phyloP scores from a whole-genome alignment of 768 basidiomycete species.

The Hebeloma cylindrosporum region DNA sequence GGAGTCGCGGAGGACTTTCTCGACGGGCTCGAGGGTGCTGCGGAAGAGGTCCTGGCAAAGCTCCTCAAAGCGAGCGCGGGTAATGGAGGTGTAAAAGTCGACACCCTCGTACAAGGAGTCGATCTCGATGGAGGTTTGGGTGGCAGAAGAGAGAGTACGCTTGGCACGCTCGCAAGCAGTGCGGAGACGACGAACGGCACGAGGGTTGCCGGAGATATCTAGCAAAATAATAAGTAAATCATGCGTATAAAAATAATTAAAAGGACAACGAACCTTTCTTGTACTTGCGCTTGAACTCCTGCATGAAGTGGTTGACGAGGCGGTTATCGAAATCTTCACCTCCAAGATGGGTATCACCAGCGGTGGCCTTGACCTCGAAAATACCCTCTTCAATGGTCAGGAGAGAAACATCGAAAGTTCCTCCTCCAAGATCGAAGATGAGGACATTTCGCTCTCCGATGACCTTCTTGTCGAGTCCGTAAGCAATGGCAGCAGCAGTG shows the following conservation, averaged over 20 bases:
- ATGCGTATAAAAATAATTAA: neutral
- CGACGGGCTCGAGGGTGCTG: slow-evolving; percentile 90
- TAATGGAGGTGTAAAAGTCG: slow-evolving; percentile 98
- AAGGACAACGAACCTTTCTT: slow-evolving; percentile 70
- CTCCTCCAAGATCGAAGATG: slow-evolving; percentile 98
- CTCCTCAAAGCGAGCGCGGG: slow-evolving; percentile 97
- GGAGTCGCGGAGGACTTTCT: slow-evolving; percentile 96
- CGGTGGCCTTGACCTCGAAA: slow-evolving; percentile 97
- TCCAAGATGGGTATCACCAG: slow-evolving; percentile 97
- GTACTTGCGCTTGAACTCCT: slow-evolving; percentile 97
- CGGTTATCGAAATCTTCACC: slow-evolving; percentile 99
- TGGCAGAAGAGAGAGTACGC: slow-evolving; percentile 94
- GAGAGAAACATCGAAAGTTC: slow-evolving; percentile 97
- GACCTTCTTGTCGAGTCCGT: slow-evolving; percentile 96
- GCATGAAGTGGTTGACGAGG: slow-evolving; percentile 94
- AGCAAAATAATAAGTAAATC: slow-evolving; percentile 10
- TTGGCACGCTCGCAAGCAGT: slow-evolving; percentile 99
- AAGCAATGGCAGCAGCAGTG: slow-evolving; percentile 96
- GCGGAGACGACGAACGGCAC: slow-evolving; percentile 95
- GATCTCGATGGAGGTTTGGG: slow-evolving; percentile 96
- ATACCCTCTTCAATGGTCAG: slow-evolving; percentile 96
- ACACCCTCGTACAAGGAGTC: slow-evolving; percentile 97
- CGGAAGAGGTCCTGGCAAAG: slow-evolving; percentile 95
- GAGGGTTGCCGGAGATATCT: slow-evolving; percentile 89
- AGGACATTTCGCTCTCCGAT: slow-evolving; percentile 90